Conservation (phyloP, 345 rosid species). For the Eucalyptus pauciflora region DNA sequence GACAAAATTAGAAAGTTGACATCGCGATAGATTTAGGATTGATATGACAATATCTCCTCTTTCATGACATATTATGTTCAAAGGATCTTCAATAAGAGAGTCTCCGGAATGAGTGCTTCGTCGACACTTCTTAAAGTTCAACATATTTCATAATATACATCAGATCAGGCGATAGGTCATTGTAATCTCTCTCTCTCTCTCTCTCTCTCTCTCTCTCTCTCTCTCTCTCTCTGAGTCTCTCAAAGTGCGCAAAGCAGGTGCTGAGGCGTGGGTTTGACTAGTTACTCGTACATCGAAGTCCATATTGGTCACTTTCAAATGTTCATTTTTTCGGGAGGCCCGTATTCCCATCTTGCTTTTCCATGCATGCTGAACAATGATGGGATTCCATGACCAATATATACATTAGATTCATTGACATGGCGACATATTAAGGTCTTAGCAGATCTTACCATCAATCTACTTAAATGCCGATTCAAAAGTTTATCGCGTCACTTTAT, state of each 20-base stretch:
- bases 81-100: not conserved
- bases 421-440: not conserved
- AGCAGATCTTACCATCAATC: not conserved
- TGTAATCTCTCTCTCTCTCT: not conserved
- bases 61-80: not conserved
- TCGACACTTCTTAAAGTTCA: not conserved
- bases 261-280: not conserved
- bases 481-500: not conserved
- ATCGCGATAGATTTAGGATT: not conserved
- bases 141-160: not conserved
- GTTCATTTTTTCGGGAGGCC: not conserved
- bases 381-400: not conserved
- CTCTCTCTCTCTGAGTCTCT: not conserved
- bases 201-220: not conserved
- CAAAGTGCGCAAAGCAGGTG: not conserved
- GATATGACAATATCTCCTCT: not conserved
- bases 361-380: not conserved
- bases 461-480: not conserved
- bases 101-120: not conserved
- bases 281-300: not conserved
- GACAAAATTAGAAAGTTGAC: fast-evolving
- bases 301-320: not conserved
- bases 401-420: not conserved
- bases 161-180: not conserved
- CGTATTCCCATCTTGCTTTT: not conserved